phyloP scores from a whole-genome alignment of 1,284 basidiomycete species.

The Tetrapyrgos nigripes region DNA sequence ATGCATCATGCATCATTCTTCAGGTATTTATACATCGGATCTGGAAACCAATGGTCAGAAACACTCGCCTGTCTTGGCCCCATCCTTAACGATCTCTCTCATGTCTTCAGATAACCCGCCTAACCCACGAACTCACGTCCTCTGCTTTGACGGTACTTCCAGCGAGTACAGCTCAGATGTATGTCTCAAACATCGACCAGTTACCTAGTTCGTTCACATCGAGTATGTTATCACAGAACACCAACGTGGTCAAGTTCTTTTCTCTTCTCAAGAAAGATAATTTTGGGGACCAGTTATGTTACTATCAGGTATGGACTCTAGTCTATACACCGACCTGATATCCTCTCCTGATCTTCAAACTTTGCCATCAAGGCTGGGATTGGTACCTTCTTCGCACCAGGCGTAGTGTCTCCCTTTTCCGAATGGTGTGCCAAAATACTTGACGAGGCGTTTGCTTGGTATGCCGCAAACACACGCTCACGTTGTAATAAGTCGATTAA shows the following conservation, averaged over 20 bases:
- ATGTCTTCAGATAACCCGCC: constrained; percentile 5
- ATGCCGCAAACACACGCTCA: constrained; percentile 10
- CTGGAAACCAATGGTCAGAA: not conserved
- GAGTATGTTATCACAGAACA: constrained; percentile 51
- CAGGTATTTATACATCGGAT: not conserved
- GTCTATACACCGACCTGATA: not conserved
- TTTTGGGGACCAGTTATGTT: constrained; percentile 60
- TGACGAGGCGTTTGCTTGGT: constrained; percentile 36
- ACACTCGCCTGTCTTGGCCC: not conserved
- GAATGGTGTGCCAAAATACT: constrained; percentile 54
- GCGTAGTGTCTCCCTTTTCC: constrained; percentile 58
- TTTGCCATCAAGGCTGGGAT: constrained; percentile 54
- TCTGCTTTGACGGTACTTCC: constrained; percentile 72
- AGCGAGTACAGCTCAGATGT: constrained; percentile 49
- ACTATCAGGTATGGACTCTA: constrained; percentile 62
- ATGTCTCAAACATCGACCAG: too few species aligned
- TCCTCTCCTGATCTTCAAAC: not conserved
- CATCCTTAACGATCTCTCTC: not conserved
- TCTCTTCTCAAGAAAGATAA: constrained; percentile 65
- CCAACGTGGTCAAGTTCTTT: constrained; percentile 76
- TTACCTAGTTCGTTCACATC: not conserved
- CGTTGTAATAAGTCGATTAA: too few species aligned
- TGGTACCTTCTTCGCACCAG: constrained; percentile 66
- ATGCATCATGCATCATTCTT: not conserved
- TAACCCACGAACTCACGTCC: constrained; percentile 51